Base-by-base conservation (phyloP, 345 rosid genomes). In the Stellera chamaejasme region DNA sequence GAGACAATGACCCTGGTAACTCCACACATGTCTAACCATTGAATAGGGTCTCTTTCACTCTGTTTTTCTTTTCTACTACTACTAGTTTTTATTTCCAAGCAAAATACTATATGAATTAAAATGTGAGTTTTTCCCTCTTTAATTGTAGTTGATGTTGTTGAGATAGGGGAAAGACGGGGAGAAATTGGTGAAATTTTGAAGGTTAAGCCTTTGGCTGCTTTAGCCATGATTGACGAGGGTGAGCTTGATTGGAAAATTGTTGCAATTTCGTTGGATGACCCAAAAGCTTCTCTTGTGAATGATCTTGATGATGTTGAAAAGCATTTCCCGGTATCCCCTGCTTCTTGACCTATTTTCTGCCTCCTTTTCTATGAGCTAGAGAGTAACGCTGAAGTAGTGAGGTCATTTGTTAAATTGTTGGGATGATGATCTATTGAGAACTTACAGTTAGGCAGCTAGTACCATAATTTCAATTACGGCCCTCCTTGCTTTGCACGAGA, bases 231-330 rank as follows among this genome's bases (percentile, higher is more conserved):
- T 69, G 99, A 94, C 67, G 99, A 94, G 68, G 99, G 99, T 55
- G 97, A 94, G 65, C 87, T 94, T 56, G 96, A 90, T 78, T 94
- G 97, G 99, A 94, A 94, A 74, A 83, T 94, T 53, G 89, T 94
- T 63, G 88, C 88, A 27, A 83, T 90, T 67, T 87, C 99, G 28
- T 50, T 93, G 75, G 97, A 87, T 75, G 99, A 93, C 62, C 92
- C 97, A 55, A 84, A 76, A 67, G 97, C 99, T 75, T 75, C 92
- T 67, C 90, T 87, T 66, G 88, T 90, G 53, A 80, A 90, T 71
- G 96, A 94, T 67, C 79, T 82, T 50, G 90, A 82, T 54, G 95
- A 87, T 62, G 95, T 83, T 11, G 93, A 94, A 77, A 80, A 87
- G 65, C 96, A 94, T 77, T 94, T 94, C 66, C 93, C 96, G 15